Evolutionary conservation across 148 eudicot species (phyloP).

Genomic region (Arbutus unedo): DNA sequence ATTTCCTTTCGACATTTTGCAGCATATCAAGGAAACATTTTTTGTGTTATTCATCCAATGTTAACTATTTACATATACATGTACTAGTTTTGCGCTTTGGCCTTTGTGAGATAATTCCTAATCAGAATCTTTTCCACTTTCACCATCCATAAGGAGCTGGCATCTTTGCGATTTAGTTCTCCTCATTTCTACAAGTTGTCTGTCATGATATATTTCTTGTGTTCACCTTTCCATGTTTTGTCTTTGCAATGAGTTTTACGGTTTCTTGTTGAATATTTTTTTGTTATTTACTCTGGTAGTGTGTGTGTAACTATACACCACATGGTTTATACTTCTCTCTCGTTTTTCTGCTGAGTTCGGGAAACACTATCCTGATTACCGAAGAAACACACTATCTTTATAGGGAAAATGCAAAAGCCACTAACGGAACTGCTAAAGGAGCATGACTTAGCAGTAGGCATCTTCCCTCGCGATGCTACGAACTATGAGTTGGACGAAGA

Average conservation of each 20-base stretch:
- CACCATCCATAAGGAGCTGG: not conserved
- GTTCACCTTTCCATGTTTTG: not conserved
- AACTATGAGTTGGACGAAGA: constrained; percentile 86
- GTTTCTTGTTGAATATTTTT: not conserved
- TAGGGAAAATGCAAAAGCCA: constrained; percentile 92
- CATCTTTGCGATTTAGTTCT: not conserved
- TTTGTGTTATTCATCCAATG: not conserved
- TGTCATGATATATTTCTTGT: not conserved
- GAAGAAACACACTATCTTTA: constrained; percentile 12
- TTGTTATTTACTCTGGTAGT: not conserved
- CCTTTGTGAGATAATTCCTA: not conserved
- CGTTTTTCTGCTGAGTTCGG: not conserved
- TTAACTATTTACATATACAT: not conserved
- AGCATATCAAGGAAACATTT: not conserved
- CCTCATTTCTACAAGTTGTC: not conserved
- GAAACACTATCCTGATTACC: not conserved
- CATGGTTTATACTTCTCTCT: not conserved
- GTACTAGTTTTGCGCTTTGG: not conserved
- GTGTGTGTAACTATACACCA: not conserved
- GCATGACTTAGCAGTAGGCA: constrained; percentile 67
- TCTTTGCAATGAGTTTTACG: not conserved
- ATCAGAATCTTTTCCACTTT: not conserved
- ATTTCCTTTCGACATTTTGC: not conserved
- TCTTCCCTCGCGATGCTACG: constrained; percentile 89
- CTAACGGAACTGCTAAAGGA: constrained; percentile 81